Evolutionary conservation across 2,329 filamentous ascomycete species (phyloP), one percentile per base, ranked within the genome.

Genomic region (Cordyceps militaris): DNA sequence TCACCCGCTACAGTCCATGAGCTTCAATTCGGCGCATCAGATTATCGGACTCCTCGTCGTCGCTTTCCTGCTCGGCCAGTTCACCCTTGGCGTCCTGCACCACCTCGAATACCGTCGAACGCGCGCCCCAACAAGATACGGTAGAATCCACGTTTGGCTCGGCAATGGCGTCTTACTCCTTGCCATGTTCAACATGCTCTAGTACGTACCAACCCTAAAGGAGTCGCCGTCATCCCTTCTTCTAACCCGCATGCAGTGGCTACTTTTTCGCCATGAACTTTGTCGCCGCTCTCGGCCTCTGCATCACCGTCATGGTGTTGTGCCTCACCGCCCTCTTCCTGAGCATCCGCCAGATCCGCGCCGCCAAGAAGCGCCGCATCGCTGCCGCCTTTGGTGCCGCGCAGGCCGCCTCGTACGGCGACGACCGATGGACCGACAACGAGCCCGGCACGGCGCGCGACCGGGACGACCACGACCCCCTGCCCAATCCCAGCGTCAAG

Each of bases 11-110:
- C 38, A 83, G 79, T 80, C 81, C 19, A 79, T 76, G 51, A 69
- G 70, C 10, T 81, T 83, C 68, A 75, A 74, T 46, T 75, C 75
- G 1, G 69, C 74, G 9, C 84, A 86, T 64, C 83, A 86, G 64
- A 73, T 86, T 51, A 70, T 87, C 58, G 84, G 84, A 9, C 73
- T 83, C 58, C 65, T 85, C 16, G 70, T 84, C 40, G 71, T 82
- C 47, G 69, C 75, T 44, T 74, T 79, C 51, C 68, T 84, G 53
- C 66, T 86, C 16, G 70, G 65, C 5, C 81, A 85, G 63, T 78
- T 83, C 59, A 67, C 71, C 1, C 66, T 86, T 14, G 83, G 83
- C 28, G 73, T 80, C 61, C 62, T 83, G 57, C 80, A 85, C 62
- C 83, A 85, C 63, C 71, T 74, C 48, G 72, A 78, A 38, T 83